A percentile compares a stretch with the other conserved stretches of the same genome.
These are phyloP conservation scores for Ramichloridium luteum DNA, from an alignment of 2,329 filamentous ascomycete genomes.

Conservation along the genomic window DNA sequence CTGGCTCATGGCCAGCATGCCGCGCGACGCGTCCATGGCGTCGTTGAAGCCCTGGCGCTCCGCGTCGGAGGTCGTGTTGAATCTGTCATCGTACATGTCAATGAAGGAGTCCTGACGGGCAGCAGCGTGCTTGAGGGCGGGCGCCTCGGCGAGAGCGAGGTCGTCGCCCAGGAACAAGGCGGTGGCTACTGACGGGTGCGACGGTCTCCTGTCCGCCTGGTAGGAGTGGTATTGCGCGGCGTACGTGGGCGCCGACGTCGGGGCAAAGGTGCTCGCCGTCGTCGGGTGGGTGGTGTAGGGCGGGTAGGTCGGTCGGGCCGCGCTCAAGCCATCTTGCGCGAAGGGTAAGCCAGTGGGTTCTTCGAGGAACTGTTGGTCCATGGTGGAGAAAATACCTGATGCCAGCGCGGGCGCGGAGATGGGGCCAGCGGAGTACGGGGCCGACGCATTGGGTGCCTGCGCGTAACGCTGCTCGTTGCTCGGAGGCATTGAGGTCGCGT, in stretches of 20 bases:
- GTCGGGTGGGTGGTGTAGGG: constrained; percentile 44
- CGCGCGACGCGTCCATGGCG: constrained; percentile 80
- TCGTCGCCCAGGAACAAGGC: constrained; percentile 37
- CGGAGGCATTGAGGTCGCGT: constrained; percentile 52
- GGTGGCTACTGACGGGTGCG: constrained; percentile 67
- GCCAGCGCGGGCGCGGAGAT: constrained; percentile 60
- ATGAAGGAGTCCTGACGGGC: constrained; percentile 50
- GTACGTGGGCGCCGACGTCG: constrained; percentile 54
- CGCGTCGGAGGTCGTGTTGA: constrained; percentile 43
- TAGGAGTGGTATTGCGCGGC: constrained; percentile 52
- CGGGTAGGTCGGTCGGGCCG: constrained; percentile 59
- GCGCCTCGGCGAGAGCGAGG: too few relatives aligned
- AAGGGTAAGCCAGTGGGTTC: constrained; percentile 52
- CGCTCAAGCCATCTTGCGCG: constrained; percentile 60
- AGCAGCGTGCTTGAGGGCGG: constrained; percentile 28
- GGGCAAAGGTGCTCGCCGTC: constrained; percentile 49
- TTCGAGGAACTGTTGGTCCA: constrained; percentile 43
- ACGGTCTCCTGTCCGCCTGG: constrained; percentile 58
- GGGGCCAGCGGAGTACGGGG: constrained; percentile 55
- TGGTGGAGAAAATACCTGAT: constrained; percentile 52
- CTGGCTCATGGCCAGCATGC: constrained; percentile 92
- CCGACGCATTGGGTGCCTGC: constrained; percentile 20
- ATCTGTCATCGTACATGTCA: constrained; percentile 46
- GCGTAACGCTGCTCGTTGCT: constrained; percentile 36
- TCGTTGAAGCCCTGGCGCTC: constrained; percentile 66